Evolutionary conservation across 768 basidiomycete genomes (phyloP), one percentile per base, ranked within the genome.

Genomic region (Guyanaporus albipodus): DNA sequence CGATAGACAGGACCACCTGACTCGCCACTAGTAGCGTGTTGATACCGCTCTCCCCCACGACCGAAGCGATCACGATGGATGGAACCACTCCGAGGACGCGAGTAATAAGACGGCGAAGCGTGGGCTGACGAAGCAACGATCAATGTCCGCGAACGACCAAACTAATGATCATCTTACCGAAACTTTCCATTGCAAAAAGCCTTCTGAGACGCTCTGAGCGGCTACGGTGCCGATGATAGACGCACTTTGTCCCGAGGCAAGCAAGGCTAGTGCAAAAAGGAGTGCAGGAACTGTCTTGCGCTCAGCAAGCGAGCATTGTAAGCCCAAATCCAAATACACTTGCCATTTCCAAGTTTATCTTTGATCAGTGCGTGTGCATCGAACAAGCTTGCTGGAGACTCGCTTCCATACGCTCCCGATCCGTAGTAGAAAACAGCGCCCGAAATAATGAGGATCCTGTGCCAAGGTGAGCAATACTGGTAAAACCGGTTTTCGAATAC

Each of bases 161-260:
- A 26, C n/a, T 15, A n/a, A n/a, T 26, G 21, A 22, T 14, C 37
- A 18, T 28, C 60, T 37, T 59, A 87, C 86, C 53, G 88, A 87
- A 28, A 91, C 78, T 37, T 80, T 77, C 91, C 91, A 95, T 42
- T 79, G 80, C 44, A 95, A 74, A 66, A 93, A 92, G 0, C 93
- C 92, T 66, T 96, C 92, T 0, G 83, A 83, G 31, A 97, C 85
- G 18, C 89, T 85, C 66, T 96, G 93, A 0, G 92, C 92, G 1
- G 90, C 85, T 11, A 95, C 76, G 0, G 91, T 96, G 9, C 90
- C 92, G 4, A 95, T 85, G 40, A 96, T 77, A 8, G 86, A 87
- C 0, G 94, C 88, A 53, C 88, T 88, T 74, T 96, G 92, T 3
- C 94, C 93, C 2, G 91, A 74, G 27, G 84, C 81, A 11, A 97